Evolutionary conservation across 2,329 filamentous ascomycete species (phyloP).

Genomic region (Alternaria longipes): DNA sequence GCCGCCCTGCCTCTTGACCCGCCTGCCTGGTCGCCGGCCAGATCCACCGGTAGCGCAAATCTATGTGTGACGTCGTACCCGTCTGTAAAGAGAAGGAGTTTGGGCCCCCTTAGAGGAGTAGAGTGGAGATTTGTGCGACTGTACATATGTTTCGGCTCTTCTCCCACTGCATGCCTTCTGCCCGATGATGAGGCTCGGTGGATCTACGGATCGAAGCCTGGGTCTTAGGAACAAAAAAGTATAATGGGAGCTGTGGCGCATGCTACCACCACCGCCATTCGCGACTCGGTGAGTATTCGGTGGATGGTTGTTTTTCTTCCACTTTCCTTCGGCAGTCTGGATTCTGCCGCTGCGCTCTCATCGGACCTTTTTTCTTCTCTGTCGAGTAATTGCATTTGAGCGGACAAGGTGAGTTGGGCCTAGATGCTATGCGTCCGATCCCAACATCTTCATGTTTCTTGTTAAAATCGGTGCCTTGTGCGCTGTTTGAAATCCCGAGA

Average conservation of each 20-base stretch:
- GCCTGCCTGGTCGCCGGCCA: constrained; percentile 9
- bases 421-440: constrained; percentile 1
- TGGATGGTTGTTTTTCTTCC: neutral
- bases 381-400: neutral
- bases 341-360: neutral
- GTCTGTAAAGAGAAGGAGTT: neutral
- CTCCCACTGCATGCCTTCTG: neutral
- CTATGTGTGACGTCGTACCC: constrained; percentile 12
- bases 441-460: neutral
- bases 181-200: constrained; percentile 2
- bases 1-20: constrained; percentile 4
- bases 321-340: constrained; percentile 4
- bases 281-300: neutral
- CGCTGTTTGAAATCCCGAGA: constrained; percentile 3
- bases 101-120: neutral
- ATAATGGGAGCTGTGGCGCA: neutral
- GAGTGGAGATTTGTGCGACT: constrained; percentile 12
- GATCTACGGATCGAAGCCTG: neutral
- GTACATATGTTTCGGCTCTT: constrained; percentile 3
- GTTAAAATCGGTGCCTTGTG: constrained; percentile 2
- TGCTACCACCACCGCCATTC: neutral
- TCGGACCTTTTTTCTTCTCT: constrained; percentile 7
- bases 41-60: constrained; percentile 14
- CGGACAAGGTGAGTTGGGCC: neutral
- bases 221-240: neutral